Evolutionary conservation across 2,329 filamentous ascomycete species (phyloP).

Genomic region (Fusarium sp.): DNA sequence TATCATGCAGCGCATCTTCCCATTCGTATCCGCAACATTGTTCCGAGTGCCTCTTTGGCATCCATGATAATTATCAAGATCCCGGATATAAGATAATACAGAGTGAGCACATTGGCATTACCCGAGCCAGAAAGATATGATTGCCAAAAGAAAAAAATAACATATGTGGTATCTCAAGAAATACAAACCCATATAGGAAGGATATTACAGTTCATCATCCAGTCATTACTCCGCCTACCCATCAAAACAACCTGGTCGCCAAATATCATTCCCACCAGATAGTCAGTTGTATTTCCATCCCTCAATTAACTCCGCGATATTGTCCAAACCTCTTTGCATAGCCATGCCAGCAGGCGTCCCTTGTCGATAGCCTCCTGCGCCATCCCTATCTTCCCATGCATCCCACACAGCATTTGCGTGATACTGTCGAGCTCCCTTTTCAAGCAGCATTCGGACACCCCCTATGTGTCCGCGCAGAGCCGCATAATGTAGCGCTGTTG

Average conservation of each 20-base stretch:
- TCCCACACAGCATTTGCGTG: slow-evolving; percentile 47
- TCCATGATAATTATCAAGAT: background rate
- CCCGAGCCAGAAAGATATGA: background rate
- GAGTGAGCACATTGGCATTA: background rate
- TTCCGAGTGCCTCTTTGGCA: background rate
- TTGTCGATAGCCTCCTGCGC: slow-evolving; percentile 40
- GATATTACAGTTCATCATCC: slow-evolving; percentile 22
- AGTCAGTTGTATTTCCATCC: slow-evolving; percentile 44
- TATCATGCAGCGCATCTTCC: background rate
- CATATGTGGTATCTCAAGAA: slow-evolving; percentile 40
- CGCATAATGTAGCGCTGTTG: slow-evolving; percentile 46
- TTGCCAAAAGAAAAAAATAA: slow-evolving; percentile 22
- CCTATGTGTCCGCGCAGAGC: slow-evolving; percentile 43
- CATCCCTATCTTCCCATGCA: slow-evolving; percentile 45
- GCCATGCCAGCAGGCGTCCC: slow-evolving; percentile 46
- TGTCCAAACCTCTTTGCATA: slow-evolving; percentile 43
- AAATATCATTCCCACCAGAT: slow-evolving; percentile 19
- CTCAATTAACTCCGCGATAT: slow-evolving; percentile 46
- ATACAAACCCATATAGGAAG: slow-evolving; percentile 6
- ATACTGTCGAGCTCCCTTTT: slow-evolving; percentile 43
- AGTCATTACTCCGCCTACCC: background rate
- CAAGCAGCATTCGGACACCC: slow-evolving; percentile 39
- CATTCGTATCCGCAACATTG: slow-evolving; percentile 16
- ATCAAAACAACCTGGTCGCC: slow-evolving; percentile 10
- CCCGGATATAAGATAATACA: background rate